phyloP scores from a whole-genome alignment of 441 rosid species.

The Codiaeum variegatum region DNA sequence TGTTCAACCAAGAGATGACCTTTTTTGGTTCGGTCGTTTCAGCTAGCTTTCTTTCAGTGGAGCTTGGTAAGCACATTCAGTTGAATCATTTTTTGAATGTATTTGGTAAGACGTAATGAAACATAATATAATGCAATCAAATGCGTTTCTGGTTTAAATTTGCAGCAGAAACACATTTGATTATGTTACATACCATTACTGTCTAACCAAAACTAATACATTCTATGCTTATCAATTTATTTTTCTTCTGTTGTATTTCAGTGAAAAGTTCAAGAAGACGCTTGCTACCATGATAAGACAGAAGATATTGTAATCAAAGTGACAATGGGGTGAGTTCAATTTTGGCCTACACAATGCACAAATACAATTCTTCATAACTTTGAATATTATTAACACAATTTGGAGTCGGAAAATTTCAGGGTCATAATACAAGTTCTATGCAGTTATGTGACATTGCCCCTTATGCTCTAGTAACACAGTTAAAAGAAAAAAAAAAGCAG shows the following conservation, averaged over 20 bases:
- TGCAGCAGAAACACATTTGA: no score
- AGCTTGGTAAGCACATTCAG: no score
- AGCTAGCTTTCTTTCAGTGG: neutral
- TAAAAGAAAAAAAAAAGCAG: constrained; percentile 14
- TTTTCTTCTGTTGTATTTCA: constrained; percentile 24
- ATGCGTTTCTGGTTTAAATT: no score
- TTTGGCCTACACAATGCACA: neutral
- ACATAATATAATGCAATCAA: no score
- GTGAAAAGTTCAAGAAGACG: constrained; percentile 45
- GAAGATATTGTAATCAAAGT: constrained; percentile 64
- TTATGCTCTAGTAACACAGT: constrained; percentile 96
- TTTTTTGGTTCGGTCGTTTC: constrained; percentile 80
- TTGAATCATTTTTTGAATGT: no score
- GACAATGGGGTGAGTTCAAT: constrained; percentile 66
- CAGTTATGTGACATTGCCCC: constrained; percentile 92
- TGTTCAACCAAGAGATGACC: constrained; percentile 82
- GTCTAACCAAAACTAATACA: neutral
- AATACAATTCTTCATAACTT: neutral
- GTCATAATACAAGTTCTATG: constrained; percentile 71
- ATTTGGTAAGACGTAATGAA: no score
- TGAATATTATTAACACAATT: constrained; percentile 8
- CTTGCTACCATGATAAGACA: constrained; percentile 57
- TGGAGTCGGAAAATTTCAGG: constrained; percentile 38
- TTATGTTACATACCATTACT: no score
- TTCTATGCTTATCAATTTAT: neutral